phyloP scores from a whole-genome alignment of 2,329 filamentous ascomycete genomes.

The Diaporthe helianthi region DNA sequence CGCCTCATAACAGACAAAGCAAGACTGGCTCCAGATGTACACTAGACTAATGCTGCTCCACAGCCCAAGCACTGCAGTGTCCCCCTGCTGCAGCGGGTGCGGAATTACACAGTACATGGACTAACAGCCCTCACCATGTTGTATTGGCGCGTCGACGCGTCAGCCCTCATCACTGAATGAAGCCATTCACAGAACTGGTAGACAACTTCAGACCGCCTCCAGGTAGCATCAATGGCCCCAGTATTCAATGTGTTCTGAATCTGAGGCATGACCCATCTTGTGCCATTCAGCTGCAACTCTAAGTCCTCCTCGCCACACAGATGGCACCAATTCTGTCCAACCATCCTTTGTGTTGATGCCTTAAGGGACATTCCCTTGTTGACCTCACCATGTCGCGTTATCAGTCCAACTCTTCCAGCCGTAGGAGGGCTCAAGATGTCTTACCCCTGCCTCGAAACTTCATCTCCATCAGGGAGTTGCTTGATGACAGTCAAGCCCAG shows the following conservation, averaged over 20 bases:
- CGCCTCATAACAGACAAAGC: constrained; percentile 10
- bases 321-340: neutral
- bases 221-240: neutral
- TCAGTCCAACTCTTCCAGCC: constrained; percentile 12
- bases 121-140: neutral
- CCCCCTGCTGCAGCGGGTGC: neutral
- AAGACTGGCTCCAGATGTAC: neutral
- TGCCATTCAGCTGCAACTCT: neutral
- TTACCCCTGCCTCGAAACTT: constrained; percentile 50
- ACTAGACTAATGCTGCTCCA: too few relatives aligned
- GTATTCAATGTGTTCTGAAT: neutral
- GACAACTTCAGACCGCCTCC: neutral
- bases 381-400: constrained; percentile 17
- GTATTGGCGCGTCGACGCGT: constrained; percentile 1
- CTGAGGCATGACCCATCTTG: neutral
- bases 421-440: neutral
- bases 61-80: neutral
- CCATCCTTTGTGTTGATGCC: neutral
- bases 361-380: neutral
- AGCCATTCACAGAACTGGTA: constrained; percentile 9
- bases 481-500: constrained; percentile 47
- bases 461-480: constrained; percentile 48
- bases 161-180: neutral
- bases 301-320: neutral
- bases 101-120: neutral